Conservation (phyloP, 352 stramenopile genomes). For the Pythium biforme region DNA sequence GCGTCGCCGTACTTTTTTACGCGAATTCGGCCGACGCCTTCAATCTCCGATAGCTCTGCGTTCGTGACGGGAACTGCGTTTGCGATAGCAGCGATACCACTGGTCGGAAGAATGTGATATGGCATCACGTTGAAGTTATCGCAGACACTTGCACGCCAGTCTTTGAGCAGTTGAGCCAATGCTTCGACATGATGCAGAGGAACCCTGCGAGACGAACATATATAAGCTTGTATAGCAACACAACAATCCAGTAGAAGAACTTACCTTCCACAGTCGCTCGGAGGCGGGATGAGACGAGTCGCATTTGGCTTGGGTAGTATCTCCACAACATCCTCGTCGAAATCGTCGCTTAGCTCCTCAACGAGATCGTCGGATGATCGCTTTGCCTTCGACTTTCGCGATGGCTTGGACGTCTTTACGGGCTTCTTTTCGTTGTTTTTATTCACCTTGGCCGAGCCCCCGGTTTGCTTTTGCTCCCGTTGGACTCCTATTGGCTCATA, state of each 20-base stretch:
- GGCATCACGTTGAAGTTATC: conserved; percentile 87
- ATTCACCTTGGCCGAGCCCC: conserved; percentile 28
- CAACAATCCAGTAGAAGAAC: background rate
- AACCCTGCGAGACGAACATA: conserved; percentile 40
- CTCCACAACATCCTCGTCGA: conserved; percentile 60
- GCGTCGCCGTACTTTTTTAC: conserved; percentile 85
- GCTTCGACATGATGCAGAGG: conserved; percentile 64
- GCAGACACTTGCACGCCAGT: conserved; percentile 84
- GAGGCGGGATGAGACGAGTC: conserved; percentile 55
- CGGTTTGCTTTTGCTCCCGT: conserved; percentile 34
- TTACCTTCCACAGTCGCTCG: conserved; percentile 50
- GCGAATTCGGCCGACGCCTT: conserved; percentile 77
- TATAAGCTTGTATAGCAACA: background rate
- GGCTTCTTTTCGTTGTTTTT: conserved; percentile 30
- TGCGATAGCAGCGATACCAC: conserved; percentile 77
- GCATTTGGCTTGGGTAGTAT: conserved; percentile 35
- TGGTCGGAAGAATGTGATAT: conserved; percentile 84
- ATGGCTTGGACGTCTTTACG: conserved; percentile 40
- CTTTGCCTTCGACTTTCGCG: conserved; percentile 27
- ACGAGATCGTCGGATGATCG: conserved; percentile 28
- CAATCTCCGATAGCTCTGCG: conserved; percentile 75
- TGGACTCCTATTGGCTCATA: conserved; percentile 30
- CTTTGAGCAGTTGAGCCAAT: conserved; percentile 77
- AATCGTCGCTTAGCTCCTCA: conserved; percentile 67
- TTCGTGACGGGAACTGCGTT: conserved; percentile 75